Percentiles rank a stretch among this genome's conserved stretches.
These are phyloP conservation scores for Amanita inopinata DNA, from an alignment of 768 basidiomycete genomes.

Conservation along the genomic window DNA sequence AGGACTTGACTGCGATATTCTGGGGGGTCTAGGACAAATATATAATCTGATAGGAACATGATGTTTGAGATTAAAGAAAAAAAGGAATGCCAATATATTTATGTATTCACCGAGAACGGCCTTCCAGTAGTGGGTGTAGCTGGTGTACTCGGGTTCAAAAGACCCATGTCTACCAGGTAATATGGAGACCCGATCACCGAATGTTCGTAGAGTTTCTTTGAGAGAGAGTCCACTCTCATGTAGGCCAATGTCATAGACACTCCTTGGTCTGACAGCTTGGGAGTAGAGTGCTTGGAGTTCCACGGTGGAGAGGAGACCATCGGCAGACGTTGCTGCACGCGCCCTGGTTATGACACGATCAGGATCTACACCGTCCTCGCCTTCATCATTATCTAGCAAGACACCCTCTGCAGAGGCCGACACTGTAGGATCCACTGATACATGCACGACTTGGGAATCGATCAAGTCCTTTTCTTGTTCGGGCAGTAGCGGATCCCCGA, in stretches of 20 bases:
- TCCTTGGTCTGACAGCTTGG: constrained; percentile 32
- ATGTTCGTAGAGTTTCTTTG: constrained; percentile 27
- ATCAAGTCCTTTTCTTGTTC: constrained; percentile 44
- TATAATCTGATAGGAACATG: constrained; percentile 88
- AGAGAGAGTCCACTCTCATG: constrained; percentile 12
- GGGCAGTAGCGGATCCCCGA: constrained; percentile 45
- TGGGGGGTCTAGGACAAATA: constrained; percentile 59
- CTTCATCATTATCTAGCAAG: constrained; percentile 32
- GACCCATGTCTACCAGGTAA: constrained; percentile 37
- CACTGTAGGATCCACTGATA: constrained; percentile 56
- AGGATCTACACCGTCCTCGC: constrained; percentile 48
- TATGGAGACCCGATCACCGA: constrained; percentile 37
- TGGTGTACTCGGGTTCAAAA: constrained; percentile 79
- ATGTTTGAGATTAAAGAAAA: too few species aligned
- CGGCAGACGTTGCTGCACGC: constrained; percentile 42
- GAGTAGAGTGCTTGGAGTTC: constrained; percentile 48
- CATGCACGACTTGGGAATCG: constrained; percentile 63
- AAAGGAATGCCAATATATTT: background rate
- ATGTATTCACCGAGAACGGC: constrained; percentile 56
- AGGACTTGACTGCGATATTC: constrained; percentile 26
- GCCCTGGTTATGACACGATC: constrained; percentile 70
- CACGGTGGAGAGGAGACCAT: constrained; percentile 56
- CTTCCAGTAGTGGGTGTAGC: constrained; percentile 84
- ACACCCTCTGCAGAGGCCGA: constrained; percentile 17
- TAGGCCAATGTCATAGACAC: constrained; percentile 61